Evolutionary conservation across 441 rosid species (phyloP).

Genomic region (Erodium moschatum): DNA sequence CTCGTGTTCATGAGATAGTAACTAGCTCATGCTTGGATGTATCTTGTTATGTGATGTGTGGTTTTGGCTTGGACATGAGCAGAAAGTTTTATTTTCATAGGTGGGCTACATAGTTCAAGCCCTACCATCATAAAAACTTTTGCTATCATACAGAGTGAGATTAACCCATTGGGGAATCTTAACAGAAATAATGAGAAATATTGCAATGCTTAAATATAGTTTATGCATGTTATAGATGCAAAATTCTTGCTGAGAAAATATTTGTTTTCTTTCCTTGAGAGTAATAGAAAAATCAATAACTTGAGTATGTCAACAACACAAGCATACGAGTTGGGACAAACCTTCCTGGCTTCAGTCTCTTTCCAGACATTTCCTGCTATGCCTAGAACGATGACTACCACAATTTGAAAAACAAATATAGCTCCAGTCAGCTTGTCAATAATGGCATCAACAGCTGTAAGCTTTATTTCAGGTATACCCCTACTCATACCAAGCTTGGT

Average conservation of each 20-base stretch:
- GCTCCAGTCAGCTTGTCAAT: slow-evolving; percentile 99
- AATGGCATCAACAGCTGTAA: slow-evolving; percentile 98
- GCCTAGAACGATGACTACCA: slow-evolving; percentile 88
- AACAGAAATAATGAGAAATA: not conserved
- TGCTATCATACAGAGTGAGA: slow-evolving; percentile 2
- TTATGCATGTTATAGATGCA: not conserved
- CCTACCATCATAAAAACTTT: not conserved
- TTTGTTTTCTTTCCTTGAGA: not conserved
- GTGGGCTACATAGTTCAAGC: not conserved
- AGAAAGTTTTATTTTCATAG: not conserved
- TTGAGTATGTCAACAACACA: slow-evolving; percentile 14
- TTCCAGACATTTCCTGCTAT: slow-evolving; percentile 97
- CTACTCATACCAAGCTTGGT: slow-evolving; percentile 97
- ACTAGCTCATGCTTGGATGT: not conserved
- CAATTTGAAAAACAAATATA: slow-evolving; percentile 93
- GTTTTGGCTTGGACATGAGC: no score
- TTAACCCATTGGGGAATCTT: not conserved
- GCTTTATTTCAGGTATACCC: slow-evolving; percentile 96
- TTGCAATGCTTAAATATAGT: not conserved
- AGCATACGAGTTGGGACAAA: slow-evolving; percentile 25
- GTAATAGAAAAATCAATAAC: not conserved
- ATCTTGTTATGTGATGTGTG: not conserved
- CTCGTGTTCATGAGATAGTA: not conserved
- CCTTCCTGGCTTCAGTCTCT: slow-evolving; percentile 97
- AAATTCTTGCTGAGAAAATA: not conserved